Conservation (phyloP, 2,329 filamentous ascomycete genomes). For the Aureobasidium sp. region DNA sequence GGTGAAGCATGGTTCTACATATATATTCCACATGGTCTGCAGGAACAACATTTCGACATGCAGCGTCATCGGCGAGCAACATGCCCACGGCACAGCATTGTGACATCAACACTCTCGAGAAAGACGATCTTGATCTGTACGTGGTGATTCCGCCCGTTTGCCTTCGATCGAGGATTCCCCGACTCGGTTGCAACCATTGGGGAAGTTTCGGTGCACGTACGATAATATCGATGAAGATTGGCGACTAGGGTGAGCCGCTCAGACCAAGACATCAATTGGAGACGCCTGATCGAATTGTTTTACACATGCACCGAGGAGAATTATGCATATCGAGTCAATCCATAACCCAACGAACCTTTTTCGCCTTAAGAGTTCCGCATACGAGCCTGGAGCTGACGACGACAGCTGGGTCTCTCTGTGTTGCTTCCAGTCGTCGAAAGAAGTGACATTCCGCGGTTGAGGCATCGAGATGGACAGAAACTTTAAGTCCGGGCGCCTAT, state of each 20-base stretch:
- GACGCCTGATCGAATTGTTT: not conserved
- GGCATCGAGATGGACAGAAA: not conserved
- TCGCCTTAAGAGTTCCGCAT: not conserved
- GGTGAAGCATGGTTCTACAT: not conserved
- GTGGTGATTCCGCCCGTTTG: slow-evolving; percentile 8
- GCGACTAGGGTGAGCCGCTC: not conserved
- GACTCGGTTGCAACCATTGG: slow-evolving; percentile 14
- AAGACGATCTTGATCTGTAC: not conserved
- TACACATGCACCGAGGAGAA: not conserved
- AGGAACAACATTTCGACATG: slow-evolving; percentile 9
- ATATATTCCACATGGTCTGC: not conserved
- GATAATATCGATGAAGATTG: not conserved
- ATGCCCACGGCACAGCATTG: not conserved
- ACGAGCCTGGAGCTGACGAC: not conserved
- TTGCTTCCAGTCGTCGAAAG: not conserved
- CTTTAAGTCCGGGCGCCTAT: not conserved
- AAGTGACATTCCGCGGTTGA: not conserved
- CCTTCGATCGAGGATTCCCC: not conserved
- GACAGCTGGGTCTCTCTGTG: not conserved
- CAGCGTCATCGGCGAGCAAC: slow-evolving; percentile 11
- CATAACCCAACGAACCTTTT: not conserved
- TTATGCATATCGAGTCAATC: not conserved
- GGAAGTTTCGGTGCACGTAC: not conserved
- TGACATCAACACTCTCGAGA: slow-evolving; percentile 13
- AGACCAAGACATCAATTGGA: not conserved